Evolutionary conservation across 306 rosid species (phyloP), one percentile per base, ranked within the genome.

Genomic region (Trifolium fragiferum): DNA sequence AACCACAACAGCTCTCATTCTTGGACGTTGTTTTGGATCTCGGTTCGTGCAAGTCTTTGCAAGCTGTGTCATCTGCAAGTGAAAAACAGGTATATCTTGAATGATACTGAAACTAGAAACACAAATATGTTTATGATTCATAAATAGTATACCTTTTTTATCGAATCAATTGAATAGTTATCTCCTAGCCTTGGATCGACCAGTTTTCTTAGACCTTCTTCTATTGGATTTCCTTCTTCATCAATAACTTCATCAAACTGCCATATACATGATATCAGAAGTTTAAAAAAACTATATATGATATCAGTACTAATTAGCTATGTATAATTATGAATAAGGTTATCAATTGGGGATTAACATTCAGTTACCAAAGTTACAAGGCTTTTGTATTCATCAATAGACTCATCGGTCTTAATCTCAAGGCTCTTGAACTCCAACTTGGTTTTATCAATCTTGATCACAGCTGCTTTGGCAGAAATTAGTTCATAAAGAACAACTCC

Each of bases 401-500:
- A 58, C 6, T 58, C 64, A 25, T 58, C 25, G 10, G 64, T 59
- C 5, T 14, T 59, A 27, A 59, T 59, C 38, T 59, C 65, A 7
- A 59, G 40, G 9, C 65, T 27, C 9, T 27, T 7, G 19, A 27
- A 59, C 40, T 59, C 38, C 2, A 30, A 25, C 64, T 58, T 8
- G 7, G 19, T 59, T 27, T 51, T 27, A 13, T 59, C 20, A 2
- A 27, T 59, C 82, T 58, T 85, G 38, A 87, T 53, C 44, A 93
- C 73, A 57, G 97, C 98, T 80, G 84, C 91, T 87, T 91, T 89
- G 43, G 88, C 93, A 75, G 98, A 93, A 75, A 93, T 93, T 19
- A 93, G 87, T 80, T 93, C 96, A 57, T 81, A 93, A 66, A 93
- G 86, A 68, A 91, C 97, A 54, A 93, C 98, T 18, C 98, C 98